phyloP scores from a whole-genome alignment of 306 rosid species.

The Gynostemma pentaphyllum region DNA sequence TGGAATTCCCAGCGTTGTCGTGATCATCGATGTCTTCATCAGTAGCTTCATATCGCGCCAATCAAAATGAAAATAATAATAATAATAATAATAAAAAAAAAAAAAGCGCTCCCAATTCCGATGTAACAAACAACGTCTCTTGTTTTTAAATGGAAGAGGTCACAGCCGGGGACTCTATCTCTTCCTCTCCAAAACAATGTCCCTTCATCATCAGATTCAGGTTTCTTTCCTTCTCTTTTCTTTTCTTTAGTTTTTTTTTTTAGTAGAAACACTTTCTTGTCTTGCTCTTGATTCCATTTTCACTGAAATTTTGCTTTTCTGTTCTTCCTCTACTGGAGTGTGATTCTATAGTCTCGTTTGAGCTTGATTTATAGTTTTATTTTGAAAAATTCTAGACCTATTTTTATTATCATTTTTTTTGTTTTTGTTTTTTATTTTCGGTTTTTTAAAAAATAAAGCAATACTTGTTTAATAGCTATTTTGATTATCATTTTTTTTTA shows the following conservation, averaged over 20 bases:
- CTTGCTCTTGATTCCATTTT: background rate
- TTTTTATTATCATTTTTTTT: no score
- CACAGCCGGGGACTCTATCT: background rate
- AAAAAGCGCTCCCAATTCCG: constrained; percentile 6
- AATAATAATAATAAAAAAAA: background rate
- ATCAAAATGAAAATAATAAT: background rate
- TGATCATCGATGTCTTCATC: constrained; percentile 19
- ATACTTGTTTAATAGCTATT: no score
- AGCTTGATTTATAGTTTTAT: no score
- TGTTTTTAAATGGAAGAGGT: background rate
- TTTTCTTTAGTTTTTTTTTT: background rate
- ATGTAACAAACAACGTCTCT: constrained; percentile 32
- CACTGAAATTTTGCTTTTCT: background rate
- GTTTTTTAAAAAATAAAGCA: no score
- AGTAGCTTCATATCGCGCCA: constrained; percentile 27
- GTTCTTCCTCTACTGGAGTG: background rate
- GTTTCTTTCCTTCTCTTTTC: no score
- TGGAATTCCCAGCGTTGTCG: no score
- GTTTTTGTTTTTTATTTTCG: no score
- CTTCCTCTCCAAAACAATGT: background rate
- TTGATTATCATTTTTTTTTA: no score
- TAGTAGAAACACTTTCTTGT: background rate
- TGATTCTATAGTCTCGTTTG: no score
- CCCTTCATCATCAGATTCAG: constrained; percentile 3
- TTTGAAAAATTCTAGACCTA: no score